A percentile compares a stretch with the other conserved stretches of the same genome.
Conservation (phyloP, 805 yeast species). For the Yarrowia sp. region DNA sequence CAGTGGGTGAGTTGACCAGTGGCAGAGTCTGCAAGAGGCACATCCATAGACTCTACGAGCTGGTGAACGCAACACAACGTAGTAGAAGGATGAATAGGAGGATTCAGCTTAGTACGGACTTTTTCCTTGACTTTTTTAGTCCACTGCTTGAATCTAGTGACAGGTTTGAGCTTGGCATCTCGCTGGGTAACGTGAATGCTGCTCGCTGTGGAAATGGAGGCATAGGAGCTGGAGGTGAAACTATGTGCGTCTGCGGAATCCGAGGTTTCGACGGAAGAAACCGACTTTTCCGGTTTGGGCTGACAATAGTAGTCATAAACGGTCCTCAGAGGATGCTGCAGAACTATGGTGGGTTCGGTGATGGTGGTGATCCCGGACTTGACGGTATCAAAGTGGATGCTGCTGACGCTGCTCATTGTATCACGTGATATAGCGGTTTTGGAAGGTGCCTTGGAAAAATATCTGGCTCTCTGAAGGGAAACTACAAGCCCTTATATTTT, state of each 20-base stretch:
- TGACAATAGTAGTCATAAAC: neutral
- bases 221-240: conserved; percentile 4
- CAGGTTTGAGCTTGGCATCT: neutral
- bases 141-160: conserved; percentile 6
- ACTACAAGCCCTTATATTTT: neutral
- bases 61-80: neutral
- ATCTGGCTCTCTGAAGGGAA: neutral
- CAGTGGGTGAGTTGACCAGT: conserved; percentile 5
- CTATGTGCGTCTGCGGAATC: neutral
- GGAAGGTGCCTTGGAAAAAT: too few relatives aligned
- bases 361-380: neutral
- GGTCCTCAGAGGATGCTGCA: neutral
- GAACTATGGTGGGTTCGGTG: neutral
- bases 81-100: conserved; percentile 4
- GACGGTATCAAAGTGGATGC: conserved; percentile 5
- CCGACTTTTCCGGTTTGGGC: neutral
- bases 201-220: neutral
- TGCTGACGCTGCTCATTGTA: neutral
- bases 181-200: neutral
- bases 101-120: neutral
- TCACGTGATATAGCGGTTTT: neutral
- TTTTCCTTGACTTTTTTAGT: neutral
- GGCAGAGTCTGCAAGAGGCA: neutral
- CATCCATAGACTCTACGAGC: conserved; percentile 20
- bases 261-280: neutral